Conservation (phyloP, 371 early-diverging fungal genomes). For the Lichtheimia hyalospora region DNA sequence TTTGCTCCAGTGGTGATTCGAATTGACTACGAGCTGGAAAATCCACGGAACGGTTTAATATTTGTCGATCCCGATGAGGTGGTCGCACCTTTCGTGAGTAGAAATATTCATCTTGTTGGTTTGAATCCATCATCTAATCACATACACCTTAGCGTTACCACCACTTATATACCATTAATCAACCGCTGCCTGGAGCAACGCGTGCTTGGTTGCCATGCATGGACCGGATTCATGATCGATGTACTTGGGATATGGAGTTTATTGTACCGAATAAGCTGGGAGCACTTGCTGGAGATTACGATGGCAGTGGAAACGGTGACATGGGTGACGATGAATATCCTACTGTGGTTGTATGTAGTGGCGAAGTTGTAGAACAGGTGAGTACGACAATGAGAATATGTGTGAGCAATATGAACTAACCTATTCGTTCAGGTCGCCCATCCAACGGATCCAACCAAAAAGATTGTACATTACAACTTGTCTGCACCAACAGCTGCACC, state of each 20-base stretch:
- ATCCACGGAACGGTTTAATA: slow-evolving; percentile 55
- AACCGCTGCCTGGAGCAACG: slow-evolving; percentile 75
- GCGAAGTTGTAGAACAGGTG: slow-evolving; percentile 72
- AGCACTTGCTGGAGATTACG: slow-evolving; percentile 32
- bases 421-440: slow-evolving; percentile 43
- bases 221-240: slow-evolving; percentile 73
- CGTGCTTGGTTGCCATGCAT: slow-evolving; percentile 91
- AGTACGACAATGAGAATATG: not conserved
- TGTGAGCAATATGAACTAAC: not conserved
- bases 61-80: slow-evolving; percentile 62
- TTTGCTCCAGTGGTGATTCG: slow-evolving; percentile 49
- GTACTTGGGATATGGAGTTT: slow-evolving; percentile 88
- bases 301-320: slow-evolving; percentile 31
- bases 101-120: no score
- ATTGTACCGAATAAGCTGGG: slow-evolving; percentile 59
- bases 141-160: slow-evolving; percentile 51
- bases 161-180: slow-evolving; percentile 79
- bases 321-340: slow-evolving; percentile 50
- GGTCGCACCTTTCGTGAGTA: slow-evolving; percentile 57
- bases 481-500: slow-evolving; percentile 69
- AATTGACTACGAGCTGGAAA: slow-evolving; percentile 53
- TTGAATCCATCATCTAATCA: not conserved
- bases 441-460: slow-evolving; percentile 55
- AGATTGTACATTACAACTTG: slow-evolving; percentile 64
- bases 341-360: slow-evolving; percentile 74